Evolutionary conservation across 2,329 filamentous ascomycete species (phyloP).

Genomic region (Orbilia quercus): DNA sequence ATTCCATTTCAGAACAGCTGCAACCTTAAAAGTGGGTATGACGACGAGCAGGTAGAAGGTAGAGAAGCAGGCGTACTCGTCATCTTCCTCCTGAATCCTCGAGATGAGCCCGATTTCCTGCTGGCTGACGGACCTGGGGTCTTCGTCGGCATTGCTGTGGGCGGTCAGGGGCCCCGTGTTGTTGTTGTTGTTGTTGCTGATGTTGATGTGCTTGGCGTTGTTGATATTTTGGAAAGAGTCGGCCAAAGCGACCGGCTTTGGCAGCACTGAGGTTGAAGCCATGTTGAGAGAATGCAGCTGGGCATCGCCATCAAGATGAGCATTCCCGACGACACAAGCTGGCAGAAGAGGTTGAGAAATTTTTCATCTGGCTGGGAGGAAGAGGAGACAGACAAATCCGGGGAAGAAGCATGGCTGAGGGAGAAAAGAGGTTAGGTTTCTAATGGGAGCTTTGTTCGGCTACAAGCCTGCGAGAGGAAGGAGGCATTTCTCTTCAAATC

Average conservation of each 20-base stretch:
- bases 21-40: too few relatives aligned
- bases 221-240: conserved; percentile 7
- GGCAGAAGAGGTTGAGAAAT: background rate
- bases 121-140: conserved; percentile 43
- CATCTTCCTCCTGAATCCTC: conserved; percentile 45
- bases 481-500: conserved; percentile 21
- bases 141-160: conserved; percentile 29
- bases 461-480: conserved; percentile 39
- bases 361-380: conserved; percentile 5
- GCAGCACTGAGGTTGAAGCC: conserved; percentile 46
- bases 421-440: background rate
- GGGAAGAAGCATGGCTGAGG: conserved; percentile 20
- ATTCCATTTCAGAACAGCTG: too few relatives aligned
- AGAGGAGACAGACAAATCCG: conserved; percentile 20
- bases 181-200: conserved; percentile 41
- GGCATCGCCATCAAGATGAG: conserved; percentile 36
- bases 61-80: conserved; percentile 32
- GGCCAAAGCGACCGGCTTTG: conserved; percentile 12
- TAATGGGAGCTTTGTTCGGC: conserved; percentile 25
- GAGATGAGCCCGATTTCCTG: conserved; percentile 54
- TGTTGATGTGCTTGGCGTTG: background rate
- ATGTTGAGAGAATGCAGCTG: conserved; percentile 29
- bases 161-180: conserved; percentile 39
- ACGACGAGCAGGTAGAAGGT: background rate
- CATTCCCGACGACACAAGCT: conserved; percentile 16